phyloP scores from a whole-genome alignment of 352 stramenopile genomes.

The Peronospora tabacina region DNA sequence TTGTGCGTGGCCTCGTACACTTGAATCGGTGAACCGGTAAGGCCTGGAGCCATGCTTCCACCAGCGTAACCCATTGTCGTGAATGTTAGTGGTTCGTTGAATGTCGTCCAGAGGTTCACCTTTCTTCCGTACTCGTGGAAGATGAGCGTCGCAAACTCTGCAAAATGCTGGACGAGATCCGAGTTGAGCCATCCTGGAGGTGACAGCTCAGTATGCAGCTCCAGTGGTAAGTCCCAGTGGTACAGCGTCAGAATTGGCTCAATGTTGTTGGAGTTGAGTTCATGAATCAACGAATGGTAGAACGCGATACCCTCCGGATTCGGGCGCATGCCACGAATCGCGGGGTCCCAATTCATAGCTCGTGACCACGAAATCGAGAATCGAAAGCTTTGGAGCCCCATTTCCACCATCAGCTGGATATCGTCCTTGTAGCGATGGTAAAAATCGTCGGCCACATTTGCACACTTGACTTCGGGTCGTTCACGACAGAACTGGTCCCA shows the following conservation, averaged over 20 bases:
- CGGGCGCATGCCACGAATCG: conserved; percentile 32
- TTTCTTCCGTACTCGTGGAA: conserved; percentile 88
- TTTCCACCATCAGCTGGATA: conserved; percentile 85
- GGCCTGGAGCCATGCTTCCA: conserved; percentile 37
- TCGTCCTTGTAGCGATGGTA: conserved; percentile 88
- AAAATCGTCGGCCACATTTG: conserved; percentile 89
- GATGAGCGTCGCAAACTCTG: conserved; percentile 79
- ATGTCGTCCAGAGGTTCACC: conserved; percentile 90
- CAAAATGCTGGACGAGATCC: conserved; percentile 53
- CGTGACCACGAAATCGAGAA: conserved; percentile 91
- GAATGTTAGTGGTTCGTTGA: conserved; percentile 90
- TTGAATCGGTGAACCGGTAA: conserved; percentile 30
- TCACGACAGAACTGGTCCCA: conserved; percentile 87
- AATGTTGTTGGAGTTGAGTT: conserved; percentile 65
- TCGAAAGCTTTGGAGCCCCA: conserved; percentile 89
- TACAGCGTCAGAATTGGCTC: conserved; percentile 89
- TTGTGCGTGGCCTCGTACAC: conserved; percentile 70
- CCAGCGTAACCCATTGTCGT: conserved; percentile 38
- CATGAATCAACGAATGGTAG: conserved; percentile 90
- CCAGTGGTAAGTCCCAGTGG: conserved; percentile 90
- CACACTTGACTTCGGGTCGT: conserved; percentile 56
- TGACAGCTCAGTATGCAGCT: conserved; percentile 61
- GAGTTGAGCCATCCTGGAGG: conserved; percentile 45
- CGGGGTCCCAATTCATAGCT: conserved; percentile 73
- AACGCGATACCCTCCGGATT: conserved; percentile 86